Evolutionary conservation across 805 yeast species (phyloP), one percentile per base, ranked within the genome.

Genomic region (Wickerhamiella kurtzmanii): DNA sequence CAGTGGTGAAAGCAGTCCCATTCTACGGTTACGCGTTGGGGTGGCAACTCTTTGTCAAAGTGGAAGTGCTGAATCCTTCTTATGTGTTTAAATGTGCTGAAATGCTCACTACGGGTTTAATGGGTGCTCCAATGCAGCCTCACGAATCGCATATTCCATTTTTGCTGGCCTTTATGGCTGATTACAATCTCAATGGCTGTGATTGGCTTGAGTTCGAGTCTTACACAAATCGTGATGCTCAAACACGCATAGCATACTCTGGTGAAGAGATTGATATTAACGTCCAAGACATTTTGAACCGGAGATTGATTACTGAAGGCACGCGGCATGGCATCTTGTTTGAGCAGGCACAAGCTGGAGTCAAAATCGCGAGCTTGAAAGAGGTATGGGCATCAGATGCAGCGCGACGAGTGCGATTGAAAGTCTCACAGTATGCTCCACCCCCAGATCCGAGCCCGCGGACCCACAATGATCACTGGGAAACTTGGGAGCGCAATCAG

Each of bases 101-200:
- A 64, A 43, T 71, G 63, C 53, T 76, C 2, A 62, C 67, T 20
- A 71, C 60, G 21, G 79, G 79, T 0, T 53, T 65, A 37, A 18
- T 15, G 15, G 70, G 68, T 2, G 57, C 56, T 18, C 48, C 56
- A 0, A 52, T 66, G 13, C 79, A 77, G 41, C 76, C 79, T 0
- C 84, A 68, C 60, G 98, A 92, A 57, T 69, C 87, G 0, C 97
- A 92, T 58, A 71, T 89, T 11, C 87, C 95, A 0, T 81, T 69
- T 54, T 58, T 75, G 1, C 61, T 85, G 4, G 96, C 92, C 58
- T 86, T 89, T 57, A 61, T 85, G 22, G 70, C 82, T 0, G 98
- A 92, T 59, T 86, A 73, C 63, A 88, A 89, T 58, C 62, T 89
- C 25, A 84, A 72, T 58, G 94, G 95, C 1, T 84, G 96, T 61